Conservation (phyloP, 352 stramenopile genomes). For the Phytophthora megakarya region DNA sequence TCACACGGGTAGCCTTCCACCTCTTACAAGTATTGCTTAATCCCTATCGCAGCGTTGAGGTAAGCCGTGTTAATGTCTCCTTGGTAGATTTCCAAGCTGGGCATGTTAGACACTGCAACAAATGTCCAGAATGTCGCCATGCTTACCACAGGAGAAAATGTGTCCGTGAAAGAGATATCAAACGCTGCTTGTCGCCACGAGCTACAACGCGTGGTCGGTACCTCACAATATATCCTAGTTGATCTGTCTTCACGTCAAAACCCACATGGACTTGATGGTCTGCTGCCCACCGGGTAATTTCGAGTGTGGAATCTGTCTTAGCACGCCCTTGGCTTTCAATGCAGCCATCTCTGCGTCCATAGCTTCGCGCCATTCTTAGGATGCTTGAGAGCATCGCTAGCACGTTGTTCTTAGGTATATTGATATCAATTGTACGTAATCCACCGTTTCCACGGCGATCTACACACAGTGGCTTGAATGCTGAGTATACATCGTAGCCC, state of each 20-base stretch:
- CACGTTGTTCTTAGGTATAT: slow-evolving; percentile 5
- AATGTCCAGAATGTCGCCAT: too few relatives aligned
- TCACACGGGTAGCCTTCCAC: too few relatives aligned
- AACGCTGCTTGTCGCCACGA: slow-evolving; percentile 2
- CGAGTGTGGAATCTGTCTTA: neutral
- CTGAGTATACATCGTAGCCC: neutral
- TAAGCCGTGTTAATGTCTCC: too few relatives aligned
- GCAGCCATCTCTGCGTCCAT: slow-evolving; percentile 3
- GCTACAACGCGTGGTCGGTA: slow-evolving; percentile 1
- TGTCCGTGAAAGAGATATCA: neutral
- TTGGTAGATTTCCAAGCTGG: too few relatives aligned
- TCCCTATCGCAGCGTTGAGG: too few relatives aligned
- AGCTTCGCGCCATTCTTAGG: neutral
- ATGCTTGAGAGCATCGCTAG: slow-evolving; percentile 2
- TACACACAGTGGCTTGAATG: neutral
- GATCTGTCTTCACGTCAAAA: slow-evolving; percentile 6
- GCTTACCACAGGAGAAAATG: neutral
- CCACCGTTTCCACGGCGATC: neutral
- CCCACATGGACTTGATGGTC: slow-evolving; percentile 4
- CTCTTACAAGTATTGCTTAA: too few relatives aligned
- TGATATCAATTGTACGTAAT: slow-evolving; percentile 2
- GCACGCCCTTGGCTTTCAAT: neutral
- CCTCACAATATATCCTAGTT: neutral
- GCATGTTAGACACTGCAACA: too few relatives aligned
- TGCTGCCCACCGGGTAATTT: neutral